phyloP scores from a whole-genome alignment of 306 rosid genomes.

The Vachellia collinsii region DNA sequence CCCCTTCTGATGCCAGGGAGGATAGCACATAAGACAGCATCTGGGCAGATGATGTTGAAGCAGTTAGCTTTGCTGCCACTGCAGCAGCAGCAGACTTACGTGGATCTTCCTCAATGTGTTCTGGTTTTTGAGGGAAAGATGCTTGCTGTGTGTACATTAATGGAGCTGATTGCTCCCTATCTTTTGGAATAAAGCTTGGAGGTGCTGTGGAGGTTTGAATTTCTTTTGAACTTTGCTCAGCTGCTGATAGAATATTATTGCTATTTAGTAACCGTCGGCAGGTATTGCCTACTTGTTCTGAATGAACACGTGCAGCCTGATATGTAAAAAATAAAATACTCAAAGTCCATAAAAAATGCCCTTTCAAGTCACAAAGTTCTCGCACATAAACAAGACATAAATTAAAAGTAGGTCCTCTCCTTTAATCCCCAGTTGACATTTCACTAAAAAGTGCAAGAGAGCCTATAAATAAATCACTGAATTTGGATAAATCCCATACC shows the following conservation, averaged over 20 bases:
- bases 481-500: constrained; percentile 58
- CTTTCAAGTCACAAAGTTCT: constrained; percentile 18
- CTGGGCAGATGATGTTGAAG: constrained; percentile 91
- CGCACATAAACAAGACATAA: not conserved
- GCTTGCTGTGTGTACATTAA: constrained; percentile 68
- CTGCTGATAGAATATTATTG: constrained; percentile 49
- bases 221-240: constrained; percentile 72
- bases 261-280: constrained; percentile 58
- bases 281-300: constrained; percentile 61
- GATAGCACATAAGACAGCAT: constrained; percentile 95
- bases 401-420: not conserved
- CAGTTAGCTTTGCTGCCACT: constrained; percentile 95
- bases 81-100: constrained; percentile 99
- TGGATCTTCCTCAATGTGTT: constrained; percentile 68
- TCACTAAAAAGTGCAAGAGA: constrained; percentile 20
- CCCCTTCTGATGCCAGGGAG: constrained; percentile 95
- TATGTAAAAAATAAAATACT: constrained; percentile 28
- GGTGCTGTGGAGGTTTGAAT: constrained; percentile 63
- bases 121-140: constrained; percentile 61
- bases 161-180: constrained; percentile 80
- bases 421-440: constrained; percentile 5
- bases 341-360: constrained; percentile 6
- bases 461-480: constrained; percentile 13
- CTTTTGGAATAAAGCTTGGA: constrained; percentile 53
- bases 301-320: constrained; percentile 85